These are phyloP conservation scores for Mycena leptocephala DNA, from an alignment of 768 basidiomycete genomes.

Conservation along the genomic window DNA sequence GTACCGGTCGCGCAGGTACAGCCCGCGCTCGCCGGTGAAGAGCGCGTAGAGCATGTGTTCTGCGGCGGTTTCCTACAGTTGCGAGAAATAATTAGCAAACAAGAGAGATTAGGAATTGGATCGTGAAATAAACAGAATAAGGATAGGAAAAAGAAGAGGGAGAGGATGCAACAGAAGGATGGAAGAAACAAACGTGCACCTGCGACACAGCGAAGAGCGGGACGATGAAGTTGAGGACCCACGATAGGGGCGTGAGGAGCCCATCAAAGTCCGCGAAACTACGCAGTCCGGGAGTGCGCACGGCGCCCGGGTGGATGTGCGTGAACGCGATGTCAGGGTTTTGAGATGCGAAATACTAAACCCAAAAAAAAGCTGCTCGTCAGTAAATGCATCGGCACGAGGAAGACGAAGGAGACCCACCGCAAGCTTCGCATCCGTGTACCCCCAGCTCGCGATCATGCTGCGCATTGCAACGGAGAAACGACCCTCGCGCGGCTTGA, in stretches of 20 bases:
- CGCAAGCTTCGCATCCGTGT: constrained; percentile 31
- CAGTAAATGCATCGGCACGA: not conserved
- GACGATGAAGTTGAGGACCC: constrained; percentile 20
- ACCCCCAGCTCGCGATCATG: constrained; percentile 26
- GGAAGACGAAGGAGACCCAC: not conserved
- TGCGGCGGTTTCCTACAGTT: constrained; percentile 22
- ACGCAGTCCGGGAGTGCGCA: constrained; percentile 28
- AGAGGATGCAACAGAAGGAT: not conserved
- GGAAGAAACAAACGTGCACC: not conserved
- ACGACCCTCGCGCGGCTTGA: constrained; percentile 12
- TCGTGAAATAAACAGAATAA: too few species aligned
- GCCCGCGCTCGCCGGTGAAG: constrained; percentile 18
- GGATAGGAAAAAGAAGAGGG: not conserved
- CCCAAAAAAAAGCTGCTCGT: not conserved
- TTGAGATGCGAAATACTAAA: constrained; percentile 40
- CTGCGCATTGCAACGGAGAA: constrained; percentile 14
- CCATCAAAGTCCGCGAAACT: constrained; percentile 16
- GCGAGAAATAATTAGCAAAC: too few species aligned
- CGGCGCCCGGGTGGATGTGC: constrained; percentile 44
- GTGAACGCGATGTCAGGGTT: constrained; percentile 42
- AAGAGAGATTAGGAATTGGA: too few species aligned
- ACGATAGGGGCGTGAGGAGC: constrained; percentile 27
- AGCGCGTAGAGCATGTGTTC: constrained; percentile 41
- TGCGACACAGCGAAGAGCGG: constrained; percentile 20
- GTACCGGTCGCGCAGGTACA: constrained; percentile 17